A percentile compares a stretch with the other conserved stretches of the same genome.
phyloP scores from a whole-genome alignment of 2,329 filamentous ascomycete genomes.

The Ceratocystis harringtonii region DNA sequence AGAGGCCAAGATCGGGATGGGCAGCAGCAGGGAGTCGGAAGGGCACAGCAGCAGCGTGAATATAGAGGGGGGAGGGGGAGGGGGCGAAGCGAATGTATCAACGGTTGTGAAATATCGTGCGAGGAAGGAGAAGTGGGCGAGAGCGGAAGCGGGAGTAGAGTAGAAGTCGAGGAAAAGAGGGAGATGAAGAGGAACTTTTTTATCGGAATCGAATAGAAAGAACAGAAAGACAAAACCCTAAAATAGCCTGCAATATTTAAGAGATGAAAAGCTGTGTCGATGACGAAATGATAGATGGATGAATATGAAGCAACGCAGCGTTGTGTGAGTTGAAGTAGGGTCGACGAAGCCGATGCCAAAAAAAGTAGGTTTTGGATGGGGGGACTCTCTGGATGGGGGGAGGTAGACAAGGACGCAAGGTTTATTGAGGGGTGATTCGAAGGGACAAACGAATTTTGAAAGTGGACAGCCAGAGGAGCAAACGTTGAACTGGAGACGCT shows the following conservation, averaged over 20 bases:
- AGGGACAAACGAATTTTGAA: not conserved
- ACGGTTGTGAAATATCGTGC: not conserved
- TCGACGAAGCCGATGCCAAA: not conserved
- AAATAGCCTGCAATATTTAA: not conserved
- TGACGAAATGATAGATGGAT: constrained; percentile 1
- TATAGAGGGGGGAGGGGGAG: not conserved
- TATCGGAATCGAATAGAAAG: not conserved
- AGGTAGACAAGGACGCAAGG: not conserved
- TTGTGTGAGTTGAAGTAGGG: not conserved
- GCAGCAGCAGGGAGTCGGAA: not conserved
- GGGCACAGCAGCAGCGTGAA: not conserved
- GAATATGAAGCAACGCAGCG: constrained; percentile 1
- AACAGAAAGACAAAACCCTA: not conserved
- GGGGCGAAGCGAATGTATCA: not conserved
- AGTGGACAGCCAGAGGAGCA: not conserved
- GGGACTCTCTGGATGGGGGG: not conserved
- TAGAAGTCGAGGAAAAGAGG: not conserved
- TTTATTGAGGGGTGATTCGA: constrained; percentile 12
- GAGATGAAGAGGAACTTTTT: constrained; percentile 4
- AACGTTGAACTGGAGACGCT: not conserved
- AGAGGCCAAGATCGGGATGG: constrained; percentile 1
- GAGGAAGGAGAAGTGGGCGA: not conserved
- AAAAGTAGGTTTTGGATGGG: not conserved
- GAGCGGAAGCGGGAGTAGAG: not conserved
- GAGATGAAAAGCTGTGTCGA: not conserved